Percentiles rank a stretch among this genome's conserved stretches.
Evolutionary conservation across 2,329 filamentous ascomycete species (phyloP).

Genomic region (Xylariales sp.): DNA sequence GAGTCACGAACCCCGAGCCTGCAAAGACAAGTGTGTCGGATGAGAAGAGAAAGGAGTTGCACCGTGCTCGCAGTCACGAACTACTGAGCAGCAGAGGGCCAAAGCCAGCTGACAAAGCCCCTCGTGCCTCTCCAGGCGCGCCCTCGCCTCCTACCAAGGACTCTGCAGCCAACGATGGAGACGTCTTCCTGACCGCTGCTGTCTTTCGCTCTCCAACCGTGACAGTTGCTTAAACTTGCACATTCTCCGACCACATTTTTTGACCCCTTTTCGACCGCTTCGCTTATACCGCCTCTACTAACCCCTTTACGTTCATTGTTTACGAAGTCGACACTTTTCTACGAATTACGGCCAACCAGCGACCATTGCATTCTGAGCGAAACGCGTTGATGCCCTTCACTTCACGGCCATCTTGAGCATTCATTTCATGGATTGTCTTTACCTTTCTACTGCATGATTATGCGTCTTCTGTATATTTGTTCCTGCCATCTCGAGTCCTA

Average conservation of each 20-base stretch:
- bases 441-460: too few relatives aligned
- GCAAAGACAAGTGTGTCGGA: conserved; percentile 21
- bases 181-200: conserved; percentile 43
- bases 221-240: neutral
- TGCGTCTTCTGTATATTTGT: too few relatives aligned
- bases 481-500: too few relatives aligned
- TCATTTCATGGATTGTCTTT: too few relatives aligned
- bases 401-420: too few relatives aligned
- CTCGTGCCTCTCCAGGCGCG: conserved; percentile 28
- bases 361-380: neutral
- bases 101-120: conserved; percentile 23
- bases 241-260: too few relatives aligned
- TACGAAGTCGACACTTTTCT: conserved; percentile 2
- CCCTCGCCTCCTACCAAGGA: conserved; percentile 31
- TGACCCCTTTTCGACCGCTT: neutral
- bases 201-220: conserved; percentile 38
- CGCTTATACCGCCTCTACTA: conserved; percentile 1
- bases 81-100: conserved; percentile 33
- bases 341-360: conserved; percentile 5
- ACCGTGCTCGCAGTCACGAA: conserved; percentile 49
- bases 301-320: too few relatives aligned
- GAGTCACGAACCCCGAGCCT: conserved; percentile 18
- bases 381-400: neutral
- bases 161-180: conserved; percentile 22
- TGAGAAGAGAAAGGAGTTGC: conserved; percentile 35